Conservation (phyloP, 139 green algal genomes). For the Coelastrella sp. region DNA sequence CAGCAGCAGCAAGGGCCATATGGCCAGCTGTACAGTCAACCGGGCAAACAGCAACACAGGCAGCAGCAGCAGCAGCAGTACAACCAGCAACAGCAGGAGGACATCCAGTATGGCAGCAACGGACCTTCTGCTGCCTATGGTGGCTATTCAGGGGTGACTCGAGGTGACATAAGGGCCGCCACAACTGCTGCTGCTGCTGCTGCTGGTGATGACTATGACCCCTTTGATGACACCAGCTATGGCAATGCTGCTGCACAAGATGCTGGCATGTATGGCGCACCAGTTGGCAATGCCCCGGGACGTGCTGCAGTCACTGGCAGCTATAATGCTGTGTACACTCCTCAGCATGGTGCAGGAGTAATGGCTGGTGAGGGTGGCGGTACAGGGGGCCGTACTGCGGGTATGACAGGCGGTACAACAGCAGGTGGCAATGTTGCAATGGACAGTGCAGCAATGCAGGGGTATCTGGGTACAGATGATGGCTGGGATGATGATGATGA, state of each 20-base stretch:
- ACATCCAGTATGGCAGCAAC: background rate
- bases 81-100: constrained; percentile 1
- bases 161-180: no score
- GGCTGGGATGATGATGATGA: constrained; percentile 29
- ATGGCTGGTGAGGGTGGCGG: background rate
- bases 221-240: background rate
- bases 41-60: background rate
- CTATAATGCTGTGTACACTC: no score
- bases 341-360: no score
- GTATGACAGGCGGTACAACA: background rate
- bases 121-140: background rate
- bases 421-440: background rate
- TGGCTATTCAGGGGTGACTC: background rate
- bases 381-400: background rate
- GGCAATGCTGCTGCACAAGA: background rate
- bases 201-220: background rate
- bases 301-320: background rate
- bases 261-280: background rate
- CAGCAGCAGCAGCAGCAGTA: constrained; percentile 15
- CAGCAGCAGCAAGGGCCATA: background rate
- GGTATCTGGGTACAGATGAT: constrained; percentile 20
- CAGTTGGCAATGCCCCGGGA: background rate
- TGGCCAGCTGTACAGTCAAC: constrained; percentile 1
- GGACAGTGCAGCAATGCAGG: background rate
- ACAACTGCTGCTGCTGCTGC: background rate